Evolutionary conservation across 805 yeast genomes (phyloP), one percentile per base, ranked within the genome.

Genomic region (Torulaspora microellipsoides): DNA sequence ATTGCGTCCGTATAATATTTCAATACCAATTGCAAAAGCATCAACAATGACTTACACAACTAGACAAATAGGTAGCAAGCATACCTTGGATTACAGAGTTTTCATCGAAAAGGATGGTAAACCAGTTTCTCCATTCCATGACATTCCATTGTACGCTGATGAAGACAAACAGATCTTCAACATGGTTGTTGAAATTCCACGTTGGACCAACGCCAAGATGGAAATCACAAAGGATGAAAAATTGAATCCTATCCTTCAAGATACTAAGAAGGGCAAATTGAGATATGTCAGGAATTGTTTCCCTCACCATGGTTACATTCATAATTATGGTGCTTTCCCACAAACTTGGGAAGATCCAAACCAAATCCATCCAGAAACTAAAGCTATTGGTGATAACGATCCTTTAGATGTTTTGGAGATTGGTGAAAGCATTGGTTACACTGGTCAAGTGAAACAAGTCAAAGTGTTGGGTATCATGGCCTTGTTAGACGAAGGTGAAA

Each of bases 261-360:
- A 93, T 71, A 86, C 95, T 64, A 93, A 93, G 77, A 91, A 93
- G 77, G 98, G 97, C 56, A 84, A 88, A 70, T 80, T 89, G 62
- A 82, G 98, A 73, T 93, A 83, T 59, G 98, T 93, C 48, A 83
- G 95, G 75, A 93, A 93, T 80, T 81, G 95, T 69, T 91, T 91
- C 87, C 99, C 99, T 42, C 95, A 86, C 76, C 95, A 93, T 68
- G 99, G 99, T 59, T 91, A 93, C 76, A 91, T 91, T 58, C 96
- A 89, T 75, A 93, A 93, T 76, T 91, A 91, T 68, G 99, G 98
- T 68, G 97, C 97, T 38, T 85, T 91, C 79, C 98, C 98, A 54
- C 97, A 91, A 69, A 83, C 89, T 37, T 83, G 89, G 89, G 89
- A 83, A 67, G 86, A 83, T 60, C 86, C 80, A 67, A 78, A 70